A percentile compares a stretch with the other conserved stretches of the same genome.
These are phyloP conservation scores for Hygrocybe punicea DNA, from an alignment of 768 basidiomycete genomes.

Conservation along the genomic window DNA sequence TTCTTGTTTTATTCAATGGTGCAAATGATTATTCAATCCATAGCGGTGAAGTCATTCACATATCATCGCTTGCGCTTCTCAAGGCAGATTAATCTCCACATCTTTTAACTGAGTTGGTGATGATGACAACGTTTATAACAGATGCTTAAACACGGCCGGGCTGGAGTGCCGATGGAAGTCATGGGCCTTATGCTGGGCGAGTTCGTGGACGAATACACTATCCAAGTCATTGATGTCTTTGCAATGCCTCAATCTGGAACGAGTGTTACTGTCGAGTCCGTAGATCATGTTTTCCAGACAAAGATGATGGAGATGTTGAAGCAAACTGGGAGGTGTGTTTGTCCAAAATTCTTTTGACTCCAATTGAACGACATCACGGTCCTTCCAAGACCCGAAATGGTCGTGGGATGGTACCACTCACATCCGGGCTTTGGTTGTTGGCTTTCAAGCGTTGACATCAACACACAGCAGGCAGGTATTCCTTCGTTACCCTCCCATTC, in stretches of 20 bases:
- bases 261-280: conserved; percentile 95
- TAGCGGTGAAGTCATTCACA: conserved; percentile 93
- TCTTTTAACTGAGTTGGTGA: not conserved
- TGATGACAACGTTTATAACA: conserved; percentile 32
- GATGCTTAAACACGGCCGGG: conserved; percentile 99
- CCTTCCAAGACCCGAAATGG: conserved; percentile 78
- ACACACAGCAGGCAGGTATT: conserved; percentile 84
- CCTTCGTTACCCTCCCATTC: conserved; percentile 8
- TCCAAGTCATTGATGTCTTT: conserved; percentile 94
- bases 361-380: conserved; percentile 6
- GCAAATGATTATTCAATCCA: conserved; percentile 1
- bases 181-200: conserved; percentile 98
- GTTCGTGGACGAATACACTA: conserved; percentile 96
- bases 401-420: conserved; percentile 99
- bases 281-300: conserved; percentile 97
- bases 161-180: conserved; percentile 99
- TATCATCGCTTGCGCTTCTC: conserved; percentile 92
- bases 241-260: conserved; percentile 99
- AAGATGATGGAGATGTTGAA: conserved; percentile 99
- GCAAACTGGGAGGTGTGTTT: conserved; percentile 87
- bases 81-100: conserved; percentile 53
- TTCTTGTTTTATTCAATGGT: not conserved
- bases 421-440: conserved; percentile 99
- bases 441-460: conserved; percentile 98
- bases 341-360: conserved; percentile 9